These are phyloP conservation scores for Ziziphus jujuba DNA, from an alignment of 306 rosid species.

Conservation along the genomic window DNA sequence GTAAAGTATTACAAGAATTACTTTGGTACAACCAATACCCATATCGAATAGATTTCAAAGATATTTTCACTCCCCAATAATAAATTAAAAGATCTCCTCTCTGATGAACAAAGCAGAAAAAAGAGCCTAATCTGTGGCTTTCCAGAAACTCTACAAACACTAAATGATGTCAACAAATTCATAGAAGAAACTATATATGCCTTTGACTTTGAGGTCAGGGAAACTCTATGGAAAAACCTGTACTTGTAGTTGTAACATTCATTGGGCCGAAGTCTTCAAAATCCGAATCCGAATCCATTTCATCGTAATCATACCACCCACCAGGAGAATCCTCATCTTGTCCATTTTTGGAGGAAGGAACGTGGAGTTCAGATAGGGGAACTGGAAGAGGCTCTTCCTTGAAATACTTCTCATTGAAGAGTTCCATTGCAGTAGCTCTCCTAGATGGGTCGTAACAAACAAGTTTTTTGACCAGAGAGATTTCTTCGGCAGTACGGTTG, in stretches of 20 bases:
- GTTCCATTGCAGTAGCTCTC: slow-evolving; percentile 69
- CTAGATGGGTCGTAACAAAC: slow-evolving; percentile 70
- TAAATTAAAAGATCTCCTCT: no score
- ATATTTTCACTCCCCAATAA: no score
- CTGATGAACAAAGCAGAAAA: no score
- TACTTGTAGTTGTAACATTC: slow-evolving; percentile 46
- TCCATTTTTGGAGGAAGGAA: slow-evolving; percentile 48
- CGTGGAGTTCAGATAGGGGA: slow-evolving; percentile 51
- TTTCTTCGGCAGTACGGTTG: slow-evolving; percentile 43
- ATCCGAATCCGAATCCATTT: slow-evolving; percentile 72
- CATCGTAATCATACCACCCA: slow-evolving; percentile 47
- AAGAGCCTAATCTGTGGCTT: no score
- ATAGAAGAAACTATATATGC: background rate
- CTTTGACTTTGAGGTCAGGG: slow-evolving; percentile 35
- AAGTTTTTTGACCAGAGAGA: slow-evolving; percentile 52
- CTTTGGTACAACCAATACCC: no score
- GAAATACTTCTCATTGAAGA: slow-evolving; percentile 69
- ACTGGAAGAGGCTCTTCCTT: slow-evolving; percentile 67
- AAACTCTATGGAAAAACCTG: slow-evolving; percentile 70
- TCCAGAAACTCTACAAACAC: no score
- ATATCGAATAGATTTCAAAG: no score
- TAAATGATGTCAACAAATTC: no score
- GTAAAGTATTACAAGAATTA: no score
- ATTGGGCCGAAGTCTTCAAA: slow-evolving; percentile 58
- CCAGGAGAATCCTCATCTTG: slow-evolving; percentile 44